These are phyloP conservation scores for Pneumocystis oryctolagi DNA, from an alignment of 1,139 yeast genomes.

Conservation along the genomic window DNA sequence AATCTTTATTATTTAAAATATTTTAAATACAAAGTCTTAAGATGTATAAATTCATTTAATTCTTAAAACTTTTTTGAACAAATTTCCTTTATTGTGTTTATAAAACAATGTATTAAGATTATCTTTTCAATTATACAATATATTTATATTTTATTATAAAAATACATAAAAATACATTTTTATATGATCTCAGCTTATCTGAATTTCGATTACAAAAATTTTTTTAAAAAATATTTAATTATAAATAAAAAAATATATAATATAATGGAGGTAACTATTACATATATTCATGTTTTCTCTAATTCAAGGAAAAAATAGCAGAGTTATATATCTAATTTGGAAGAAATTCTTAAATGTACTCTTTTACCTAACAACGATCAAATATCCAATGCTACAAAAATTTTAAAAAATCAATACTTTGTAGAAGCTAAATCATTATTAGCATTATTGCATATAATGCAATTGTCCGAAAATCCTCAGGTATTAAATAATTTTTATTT, in stretches of 20 bases:
- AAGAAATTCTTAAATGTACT: background rate
- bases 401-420: slow-evolving; percentile 62
- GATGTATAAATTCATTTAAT: no score
- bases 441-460: slow-evolving; percentile 67
- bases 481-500: background rate
- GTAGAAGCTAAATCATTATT: slow-evolving; percentile 60
- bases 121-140: no score
- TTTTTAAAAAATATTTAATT: background rate
- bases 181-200: background rate
- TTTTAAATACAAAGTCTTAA: no score
- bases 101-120: no score
- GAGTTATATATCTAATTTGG: background rate
- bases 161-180: background rate
- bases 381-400: slow-evolving; percentile 46
- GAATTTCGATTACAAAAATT: background rate
- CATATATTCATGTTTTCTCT: background rate
- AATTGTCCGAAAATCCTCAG: slow-evolving; percentile 24
- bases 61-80: no score
- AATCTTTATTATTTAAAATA: no score
- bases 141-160: no score
- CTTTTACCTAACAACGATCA: background rate
- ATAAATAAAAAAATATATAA: background rate
- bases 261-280: background rate
- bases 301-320: background rate
- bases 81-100: no score